phyloP scores from a whole-genome alignment of 139 green algal genomes.

The Tetraselmis chui region DNA sequence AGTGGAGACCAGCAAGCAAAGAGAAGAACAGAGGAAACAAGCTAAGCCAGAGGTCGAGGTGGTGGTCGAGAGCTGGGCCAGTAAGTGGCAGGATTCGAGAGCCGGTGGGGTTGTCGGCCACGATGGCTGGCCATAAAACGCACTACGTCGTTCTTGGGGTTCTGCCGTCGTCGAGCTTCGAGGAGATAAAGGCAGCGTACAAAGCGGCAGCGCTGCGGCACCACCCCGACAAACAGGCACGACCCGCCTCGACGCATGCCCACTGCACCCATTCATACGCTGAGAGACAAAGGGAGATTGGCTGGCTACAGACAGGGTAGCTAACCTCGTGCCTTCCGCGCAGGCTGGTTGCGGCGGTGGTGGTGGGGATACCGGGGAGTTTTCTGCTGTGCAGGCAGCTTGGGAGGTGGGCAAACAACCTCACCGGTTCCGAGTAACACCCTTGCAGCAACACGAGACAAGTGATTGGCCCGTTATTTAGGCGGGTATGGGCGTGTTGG shows the following conservation, averaged over 20 bases:
- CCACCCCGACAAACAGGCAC: constrained; percentile 17
- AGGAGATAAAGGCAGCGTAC: constrained; percentile 1
- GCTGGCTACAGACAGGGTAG: no score
- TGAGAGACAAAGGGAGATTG: no score
- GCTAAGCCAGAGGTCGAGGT: no score
- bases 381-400: constrained; percentile 6
- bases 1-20: no score
- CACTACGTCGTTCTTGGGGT: constrained; percentile 6
- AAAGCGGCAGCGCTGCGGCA: not conserved
- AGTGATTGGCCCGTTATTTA: not conserved
- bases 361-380: not conserved
- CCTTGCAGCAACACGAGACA: no score
- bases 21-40: no score
- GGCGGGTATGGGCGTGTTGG: not conserved
- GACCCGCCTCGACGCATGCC: no score
- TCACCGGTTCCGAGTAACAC: not conserved
- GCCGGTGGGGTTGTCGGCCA: no score
- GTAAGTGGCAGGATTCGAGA: no score
- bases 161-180: not conserved
- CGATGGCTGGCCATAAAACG: no score
- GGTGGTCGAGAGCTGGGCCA: no score
- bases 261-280: no score
- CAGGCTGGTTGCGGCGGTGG: not conserved
- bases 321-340: not conserved
- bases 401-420: constrained; percentile 5